A percentile compares a stretch with the other conserved stretches of the same genome.
Evolutionary conservation across 768 basidiomycete genomes (phyloP).

Genomic region (Boletus coccyginus): DNA sequence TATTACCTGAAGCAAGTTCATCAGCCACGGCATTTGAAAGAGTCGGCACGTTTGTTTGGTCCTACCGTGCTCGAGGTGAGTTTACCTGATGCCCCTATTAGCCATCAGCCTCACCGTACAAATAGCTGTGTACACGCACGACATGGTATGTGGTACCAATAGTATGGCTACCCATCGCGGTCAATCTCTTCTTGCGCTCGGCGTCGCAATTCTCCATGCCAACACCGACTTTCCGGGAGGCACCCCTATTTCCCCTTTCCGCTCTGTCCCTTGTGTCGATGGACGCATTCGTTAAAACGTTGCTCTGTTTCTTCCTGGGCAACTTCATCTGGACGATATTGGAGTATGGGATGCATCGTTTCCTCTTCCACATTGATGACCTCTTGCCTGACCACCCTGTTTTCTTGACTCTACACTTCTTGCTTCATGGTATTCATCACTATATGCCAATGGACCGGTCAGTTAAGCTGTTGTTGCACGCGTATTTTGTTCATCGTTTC

Average conservation of each 20-base stretch:
- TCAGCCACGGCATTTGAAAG: constrained; percentile 84
- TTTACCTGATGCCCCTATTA: background rate
- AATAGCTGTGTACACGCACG: constrained; percentile 76
- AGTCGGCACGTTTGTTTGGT: constrained; percentile 87
- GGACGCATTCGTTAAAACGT: constrained; percentile 50
- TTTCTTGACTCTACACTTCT: constrained; percentile 85
- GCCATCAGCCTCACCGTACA: background rate
- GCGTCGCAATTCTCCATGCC: constrained; percentile 74
- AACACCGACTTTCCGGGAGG: constrained; percentile 57
- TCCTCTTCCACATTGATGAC: constrained; percentile 94
- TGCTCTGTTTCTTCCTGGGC: constrained; percentile 75
- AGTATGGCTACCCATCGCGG: constrained; percentile 86
- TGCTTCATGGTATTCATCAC: constrained; percentile 95
- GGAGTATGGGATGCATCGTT: constrained; percentile 92
- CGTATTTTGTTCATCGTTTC: constrained; percentile 3
- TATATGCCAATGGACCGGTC: constrained; percentile 96
- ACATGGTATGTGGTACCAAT: constrained; percentile 92
- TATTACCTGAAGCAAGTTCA: constrained; percentile 97
- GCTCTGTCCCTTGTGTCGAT: constrained; percentile 47
- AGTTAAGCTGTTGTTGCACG: constrained; percentile 17
- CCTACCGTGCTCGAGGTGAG: constrained; percentile 75
- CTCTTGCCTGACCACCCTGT: constrained; percentile 78
- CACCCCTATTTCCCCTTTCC: constrained; percentile 55
- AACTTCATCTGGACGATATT: constrained; percentile 92
- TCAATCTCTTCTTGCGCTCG: constrained; percentile 80